Percentiles rank a stretch among this genome's conserved stretches.
These are phyloP conservation scores for Suhomyces kunorum DNA, from an alignment of 1,139 yeast genomes.

Conservation along the genomic window DNA sequence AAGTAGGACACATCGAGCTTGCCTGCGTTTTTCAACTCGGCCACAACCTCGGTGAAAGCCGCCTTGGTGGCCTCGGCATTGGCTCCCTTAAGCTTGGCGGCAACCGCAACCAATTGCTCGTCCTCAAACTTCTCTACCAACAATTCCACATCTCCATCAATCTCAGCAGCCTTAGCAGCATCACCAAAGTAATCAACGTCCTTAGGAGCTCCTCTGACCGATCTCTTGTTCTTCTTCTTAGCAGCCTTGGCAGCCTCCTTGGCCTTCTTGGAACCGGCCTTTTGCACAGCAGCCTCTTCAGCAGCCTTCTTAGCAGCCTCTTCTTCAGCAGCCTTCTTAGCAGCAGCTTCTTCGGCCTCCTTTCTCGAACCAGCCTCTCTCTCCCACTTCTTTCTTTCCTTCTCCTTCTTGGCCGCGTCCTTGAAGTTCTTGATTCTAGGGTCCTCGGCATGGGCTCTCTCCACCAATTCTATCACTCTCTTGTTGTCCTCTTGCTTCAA, in stretches of 20 bases:
- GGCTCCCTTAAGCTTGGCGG: conserved; percentile 57
- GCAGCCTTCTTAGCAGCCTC: conserved; percentile 70
- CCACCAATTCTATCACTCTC: conserved; percentile 82
- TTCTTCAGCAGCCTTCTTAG: conserved; percentile 85
- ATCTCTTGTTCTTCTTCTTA: conserved; percentile 96
- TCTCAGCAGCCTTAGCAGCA: conserved; percentile 60
- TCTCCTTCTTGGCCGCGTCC: conserved; percentile 92
- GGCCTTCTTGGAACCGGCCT: conserved; percentile 78
- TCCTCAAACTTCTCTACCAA: conserved; percentile 82
- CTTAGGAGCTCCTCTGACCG: conserved; percentile 79
- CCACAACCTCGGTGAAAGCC: conserved; percentile 50
- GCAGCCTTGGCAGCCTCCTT: conserved; percentile 98
- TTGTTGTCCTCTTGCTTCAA: conserved; percentile 97
- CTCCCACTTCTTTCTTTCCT: conserved; percentile 96
- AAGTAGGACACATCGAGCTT: conserved; percentile 34
- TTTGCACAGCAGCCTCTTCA: conserved; percentile 69
- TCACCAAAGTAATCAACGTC: conserved; percentile 86
- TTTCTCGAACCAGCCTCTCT: conserved; percentile 96
- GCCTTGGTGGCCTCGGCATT: conserved; percentile 55
- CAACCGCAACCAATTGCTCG: conserved; percentile 67
- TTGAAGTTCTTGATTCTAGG: conserved; percentile 94
- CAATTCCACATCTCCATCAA: conserved; percentile 78
- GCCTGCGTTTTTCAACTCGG: conserved; percentile 39
- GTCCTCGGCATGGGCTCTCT: conserved; percentile 84
- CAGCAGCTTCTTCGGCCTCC: conserved; percentile 85